Evolutionary conservation across 2,329 filamentous ascomycete species (phyloP), one percentile per base, ranked within the genome.

Genomic region (Colletotrichum cuscutae): DNA sequence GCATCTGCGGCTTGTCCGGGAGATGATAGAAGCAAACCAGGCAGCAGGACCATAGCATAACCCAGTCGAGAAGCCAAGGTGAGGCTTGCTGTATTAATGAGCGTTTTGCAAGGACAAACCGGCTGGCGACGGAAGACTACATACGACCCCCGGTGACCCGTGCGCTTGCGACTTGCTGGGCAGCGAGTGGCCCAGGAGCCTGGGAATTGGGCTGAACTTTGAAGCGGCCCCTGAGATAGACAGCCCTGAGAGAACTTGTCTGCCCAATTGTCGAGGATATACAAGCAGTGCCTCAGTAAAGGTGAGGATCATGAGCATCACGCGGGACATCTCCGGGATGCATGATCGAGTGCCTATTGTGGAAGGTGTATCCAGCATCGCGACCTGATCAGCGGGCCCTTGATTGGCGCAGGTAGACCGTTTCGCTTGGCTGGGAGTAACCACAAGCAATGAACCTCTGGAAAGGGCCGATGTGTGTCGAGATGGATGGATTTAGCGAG

Each of bases 331-430:
- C 35, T 60, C 60, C 30, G 49, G 59, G 70, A 58, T 54, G 30
- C 62, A 49, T 68, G 58, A 59, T 63, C 54, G 54, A 60, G 22
- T 72, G 60, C 70, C 65, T 61, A 65, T 72, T 59, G 49, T 64
- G 70, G 65, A 72, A 72, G 65, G 65, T 69, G 60, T 15, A 72
- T 65, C 57, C 54, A 65, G 54, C n/a, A 15, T 15, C 32, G 24
- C 49, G n/a, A 61, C 70, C 42, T 60, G 66, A 72, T 70, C 66
- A 60, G 60, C 60, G 66, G 67, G 60, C 32, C 30, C 26, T 42
- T 42, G 53, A 28, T 72, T n/a, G 65, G 42, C 19, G 58, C 53
- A 53, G 66, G 30, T 49, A 35, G 11, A n/a, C 12, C 42, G 42
- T 12, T 56, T 53, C 53, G 49, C 66, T 57, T 26, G 66, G 56